Evolutionary conservation across 1,284 basidiomycete genomes (phyloP), one percentile per base, ranked within the genome.

Genomic region (Albatrellus sp.): DNA sequence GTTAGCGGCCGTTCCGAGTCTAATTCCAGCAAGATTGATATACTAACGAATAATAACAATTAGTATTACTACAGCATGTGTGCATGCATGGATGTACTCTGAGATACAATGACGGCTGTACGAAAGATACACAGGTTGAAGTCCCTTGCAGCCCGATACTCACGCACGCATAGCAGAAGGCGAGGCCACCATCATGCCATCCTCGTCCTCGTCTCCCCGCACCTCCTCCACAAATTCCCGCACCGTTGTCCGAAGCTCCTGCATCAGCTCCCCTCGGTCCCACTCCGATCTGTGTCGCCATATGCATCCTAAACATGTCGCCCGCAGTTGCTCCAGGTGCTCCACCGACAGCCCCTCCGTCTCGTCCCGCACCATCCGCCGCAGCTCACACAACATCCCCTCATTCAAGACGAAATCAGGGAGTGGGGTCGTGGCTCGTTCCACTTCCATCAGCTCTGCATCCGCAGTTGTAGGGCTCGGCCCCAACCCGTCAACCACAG

Each of bases 301-400:
- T 14, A 98, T 72, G 30, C 69, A 69, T 42, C 82, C 79, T 37
- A 92, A 76, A 52, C 80, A 85, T 1, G 76, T 78, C 4, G 94
- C 92, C 3, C 96, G 78, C 5, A 98, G 69, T 58, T 97, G 91
- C 57, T 98, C 93, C 2, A 98, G 74, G 59, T 97, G 81, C 57
- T 98, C 94, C 38, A 98, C 72, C 19, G 69, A 86, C 37, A 92
- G 65, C 1, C 56, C 55, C 1, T 52, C 60, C 1, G 90, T 93
- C 38, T 59, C 58, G 17, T 71, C 64, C 29, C 64, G 64, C 28
- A 88, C 59, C 43, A 66, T 61, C 10, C 57, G 45, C 47, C 66
- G 60, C 1, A 90, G 65, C 16, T 69, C 56, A 0, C 52, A 52
- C 6, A 88, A 52, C 3, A 67, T 55, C 4, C 47, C 55, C 28